phyloP scores from a whole-genome alignment of 2,329 filamentous ascomycete species.

The Rhynchosporium agropyri region DNA sequence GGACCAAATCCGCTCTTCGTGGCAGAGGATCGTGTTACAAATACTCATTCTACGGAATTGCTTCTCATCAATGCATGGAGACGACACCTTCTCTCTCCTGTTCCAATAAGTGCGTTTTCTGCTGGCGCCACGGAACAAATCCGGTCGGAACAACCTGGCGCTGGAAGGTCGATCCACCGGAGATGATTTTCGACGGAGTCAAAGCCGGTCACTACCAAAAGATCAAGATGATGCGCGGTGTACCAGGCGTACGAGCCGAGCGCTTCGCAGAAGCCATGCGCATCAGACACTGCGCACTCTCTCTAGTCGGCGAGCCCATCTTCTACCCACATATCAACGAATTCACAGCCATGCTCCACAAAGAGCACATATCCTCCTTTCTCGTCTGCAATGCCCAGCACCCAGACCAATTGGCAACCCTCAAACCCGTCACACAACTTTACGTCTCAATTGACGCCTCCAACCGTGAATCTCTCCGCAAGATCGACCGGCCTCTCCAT shows the following conservation, averaged over 20 bases:
- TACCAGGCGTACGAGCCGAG: conserved; percentile 89
- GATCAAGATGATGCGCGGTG: conserved; percentile 94
- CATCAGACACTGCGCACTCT: conserved; percentile 90
- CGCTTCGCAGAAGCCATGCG: conserved; percentile 90
- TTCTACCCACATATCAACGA: conserved; percentile 98
- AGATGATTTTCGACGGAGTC: conserved; percentile 86
- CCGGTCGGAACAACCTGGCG: conserved; percentile 96
- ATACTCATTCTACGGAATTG: conserved; percentile 95
- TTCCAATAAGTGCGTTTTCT: conserved; percentile 98
- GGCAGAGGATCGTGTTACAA: conserved; percentile 97
- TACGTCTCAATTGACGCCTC: conserved; percentile 97
- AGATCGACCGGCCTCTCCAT: conserved; percentile 89
- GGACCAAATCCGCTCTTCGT: conserved; percentile 95
- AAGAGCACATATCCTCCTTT: conserved; percentile 87
- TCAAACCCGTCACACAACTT: conserved; percentile 88
- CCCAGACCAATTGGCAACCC: conserved; percentile 80
- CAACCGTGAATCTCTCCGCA: conserved; percentile 82
- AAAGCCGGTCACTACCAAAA: conserved; percentile 94
- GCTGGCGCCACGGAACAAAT: conserved; percentile 97
- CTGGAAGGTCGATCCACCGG: conserved; percentile 90
- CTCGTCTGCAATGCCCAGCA: conserved; percentile 97
- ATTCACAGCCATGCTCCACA: conserved; percentile 81
- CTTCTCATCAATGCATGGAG: conserved; percentile 97
- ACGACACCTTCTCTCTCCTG: conserved; percentile 93
- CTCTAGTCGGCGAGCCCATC: conserved; percentile 94